phyloP scores from a whole-genome alignment of 2,329 filamentous ascomycete species.

The Lecanicillium sp. region DNA sequence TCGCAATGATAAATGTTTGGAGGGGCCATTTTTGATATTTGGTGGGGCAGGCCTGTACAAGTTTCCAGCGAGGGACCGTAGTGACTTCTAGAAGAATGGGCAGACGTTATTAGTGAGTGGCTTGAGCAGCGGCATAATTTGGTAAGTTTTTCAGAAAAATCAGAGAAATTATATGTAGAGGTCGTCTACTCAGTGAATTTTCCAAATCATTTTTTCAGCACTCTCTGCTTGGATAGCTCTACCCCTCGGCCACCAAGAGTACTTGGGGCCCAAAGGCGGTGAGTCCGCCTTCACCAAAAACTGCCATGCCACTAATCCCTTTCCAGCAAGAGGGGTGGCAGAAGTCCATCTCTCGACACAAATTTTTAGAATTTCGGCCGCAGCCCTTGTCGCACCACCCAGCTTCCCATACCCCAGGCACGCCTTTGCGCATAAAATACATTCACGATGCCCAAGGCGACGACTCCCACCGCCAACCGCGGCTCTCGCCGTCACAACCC shows the following conservation, averaged over 20 bases:
- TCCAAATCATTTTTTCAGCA: neutral
- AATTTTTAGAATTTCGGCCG: constrained; percentile 18
- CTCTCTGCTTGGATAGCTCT: neutral
- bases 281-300: constrained; percentile 17
- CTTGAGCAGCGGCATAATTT: neutral
- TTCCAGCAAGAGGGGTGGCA: constrained; percentile 30
- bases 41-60: constrained; percentile 8
- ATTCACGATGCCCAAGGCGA: constrained; percentile 72
- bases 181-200: neutral
- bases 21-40: constrained; percentile 12
- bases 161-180: neutral
- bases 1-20: constrained; percentile 9
- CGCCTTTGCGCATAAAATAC: neutral
- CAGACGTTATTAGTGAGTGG: neutral
- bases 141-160: neutral
- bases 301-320: constrained; percentile 21
- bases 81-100: constrained; percentile 11
- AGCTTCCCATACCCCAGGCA: neutral
- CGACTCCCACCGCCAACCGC: constrained; percentile 50
- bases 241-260: neutral
- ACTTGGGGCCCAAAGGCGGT: constrained; percentile 25
- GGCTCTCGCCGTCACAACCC: constrained; percentile 75
- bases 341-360: constrained; percentile 21
- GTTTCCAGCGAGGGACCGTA: neutral
- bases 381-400: neutral